Percentiles rank a stretch among this genome's conserved stretches.
Evolutionary conservation across 306 rosid species (phyloP).

Genomic region (Vigna nakashimae): DNA sequence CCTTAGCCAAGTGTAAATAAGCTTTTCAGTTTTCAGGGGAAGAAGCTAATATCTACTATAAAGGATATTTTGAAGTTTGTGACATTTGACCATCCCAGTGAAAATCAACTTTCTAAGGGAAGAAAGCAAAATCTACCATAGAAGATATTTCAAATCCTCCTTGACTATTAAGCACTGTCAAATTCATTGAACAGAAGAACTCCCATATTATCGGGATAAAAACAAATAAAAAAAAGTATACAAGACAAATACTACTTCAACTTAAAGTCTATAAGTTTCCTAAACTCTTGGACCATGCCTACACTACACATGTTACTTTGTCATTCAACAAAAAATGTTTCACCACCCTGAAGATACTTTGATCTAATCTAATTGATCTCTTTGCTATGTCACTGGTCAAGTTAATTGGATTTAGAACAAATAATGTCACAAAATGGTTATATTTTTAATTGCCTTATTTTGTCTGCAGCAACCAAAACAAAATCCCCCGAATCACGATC

Average conservation of each 20-base stretch:
- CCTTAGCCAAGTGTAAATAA: slow-evolving; percentile 1
- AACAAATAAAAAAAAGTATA: background rate
- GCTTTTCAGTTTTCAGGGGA: background rate
- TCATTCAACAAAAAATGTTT: slow-evolving; percentile 4
- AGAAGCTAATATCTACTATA: background rate
- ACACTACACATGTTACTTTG: background rate
- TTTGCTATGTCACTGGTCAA: slow-evolving; percentile 14
- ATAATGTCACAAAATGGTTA: background rate
- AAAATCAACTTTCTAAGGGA: slow-evolving; percentile 9
- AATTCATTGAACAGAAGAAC: slow-evolving; percentile 15
- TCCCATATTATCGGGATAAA: background rate
- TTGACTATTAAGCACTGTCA: slow-evolving; percentile 4
- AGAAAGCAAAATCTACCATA: slow-evolving; percentile 17
- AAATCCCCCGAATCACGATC: slow-evolving; percentile 40
- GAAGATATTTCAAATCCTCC: slow-evolving; percentile 16
- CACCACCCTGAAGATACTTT: slow-evolving; percentile 2
- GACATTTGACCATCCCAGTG: slow-evolving; percentile 9
- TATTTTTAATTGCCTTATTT: slow-evolving; percentile 11
- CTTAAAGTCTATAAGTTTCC: background rate
- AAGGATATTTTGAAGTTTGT: slow-evolving; percentile 2
- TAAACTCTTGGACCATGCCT: background rate
- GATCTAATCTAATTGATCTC: slow-evolving; percentile 8
- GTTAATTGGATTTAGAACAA: slow-evolving; percentile 35
- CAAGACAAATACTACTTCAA: background rate
- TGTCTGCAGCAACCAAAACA: slow-evolving; percentile 34